Evolutionary conservation across 129 eudicot genomes (phyloP).

Genomic region (Flaveria sonorensis): DNA sequence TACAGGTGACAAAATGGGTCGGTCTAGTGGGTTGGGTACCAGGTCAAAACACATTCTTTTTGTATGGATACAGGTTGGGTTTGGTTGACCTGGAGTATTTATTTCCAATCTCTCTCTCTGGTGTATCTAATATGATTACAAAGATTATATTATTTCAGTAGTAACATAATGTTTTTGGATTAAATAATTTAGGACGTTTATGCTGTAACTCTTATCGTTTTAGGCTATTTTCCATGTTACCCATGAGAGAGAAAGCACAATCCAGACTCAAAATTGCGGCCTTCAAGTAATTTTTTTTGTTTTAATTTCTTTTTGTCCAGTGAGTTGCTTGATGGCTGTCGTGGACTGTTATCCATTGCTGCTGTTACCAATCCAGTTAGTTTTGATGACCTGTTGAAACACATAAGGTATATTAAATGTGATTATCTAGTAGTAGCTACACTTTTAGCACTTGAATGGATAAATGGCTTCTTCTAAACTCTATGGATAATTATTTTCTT

Average conservation of each 20-base stretch:
- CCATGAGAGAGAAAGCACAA: not conserved
- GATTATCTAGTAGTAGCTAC: not conserved
- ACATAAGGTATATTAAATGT: conserved; percentile 53
- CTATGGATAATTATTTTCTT: conserved; percentile 8
- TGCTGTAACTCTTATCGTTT: not conserved
- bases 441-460: conserved; percentile 17
- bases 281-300: conserved; percentile 6
- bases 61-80: not conserved
- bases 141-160: not conserved
- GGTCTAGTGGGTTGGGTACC: not conserved
- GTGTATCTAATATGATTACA: conserved; percentile 2
- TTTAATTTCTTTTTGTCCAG: conserved; percentile 46
- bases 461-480: not conserved
- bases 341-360: conserved; percentile 80
- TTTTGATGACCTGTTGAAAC: conserved; percentile 83
- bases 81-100: not conserved
- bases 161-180: not conserved
- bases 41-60: not conserved
- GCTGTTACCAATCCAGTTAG: conserved; percentile 69
- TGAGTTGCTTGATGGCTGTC: conserved; percentile 98
- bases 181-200: not conserved
- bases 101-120: not conserved
- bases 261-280: not conserved
- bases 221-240: not conserved
- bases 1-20: not conserved